Conservation (phyloP, 495 filamentous ascomycete species). For the Xylaria grammica region DNA sequence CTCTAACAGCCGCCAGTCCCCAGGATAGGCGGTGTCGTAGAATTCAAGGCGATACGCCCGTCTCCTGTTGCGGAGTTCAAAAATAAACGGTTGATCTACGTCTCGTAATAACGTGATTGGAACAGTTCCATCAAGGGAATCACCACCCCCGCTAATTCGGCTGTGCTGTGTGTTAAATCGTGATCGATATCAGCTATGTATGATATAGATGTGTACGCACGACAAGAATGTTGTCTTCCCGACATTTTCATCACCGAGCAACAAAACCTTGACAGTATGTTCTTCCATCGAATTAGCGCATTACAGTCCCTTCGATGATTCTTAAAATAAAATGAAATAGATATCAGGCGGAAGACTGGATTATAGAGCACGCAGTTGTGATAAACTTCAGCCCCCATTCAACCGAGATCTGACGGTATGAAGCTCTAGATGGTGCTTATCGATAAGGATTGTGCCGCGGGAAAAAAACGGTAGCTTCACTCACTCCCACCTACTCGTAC, state of each 20-base stretch:
- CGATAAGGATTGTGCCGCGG: too few species aligned
- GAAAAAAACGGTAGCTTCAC: too few species aligned
- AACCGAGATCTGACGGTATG: neutral
- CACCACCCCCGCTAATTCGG: conserved; percentile 53
- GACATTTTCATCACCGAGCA: conserved; percentile 79
- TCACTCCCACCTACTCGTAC: too few species aligned
- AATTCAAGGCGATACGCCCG: conserved; percentile 75
- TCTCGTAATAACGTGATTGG: conserved; percentile 68
- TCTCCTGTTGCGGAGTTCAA: conserved; percentile 66
- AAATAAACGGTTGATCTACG: conserved; percentile 81
- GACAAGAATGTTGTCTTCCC: conserved; percentile 90
- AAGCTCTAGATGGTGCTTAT: neutral
- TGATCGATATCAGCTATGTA: neutral
- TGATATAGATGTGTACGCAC: conserved; percentile 56
- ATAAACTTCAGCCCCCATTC: neutral
- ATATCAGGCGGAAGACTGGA: too few species aligned
- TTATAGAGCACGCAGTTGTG: neutral
- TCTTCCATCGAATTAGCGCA: conserved; percentile 42
- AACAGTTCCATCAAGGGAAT: conserved; percentile 38
- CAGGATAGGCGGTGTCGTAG: conserved; percentile 78
- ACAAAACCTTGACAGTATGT: conserved; percentile 67
- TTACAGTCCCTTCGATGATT: neutral
- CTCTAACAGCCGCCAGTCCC: conserved; percentile 72
- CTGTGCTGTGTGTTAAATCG: conserved; percentile 27
- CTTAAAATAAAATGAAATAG: neutral